phyloP scores from a whole-genome alignment of 257 asterid species.

The Solanum chaucha region DNA sequence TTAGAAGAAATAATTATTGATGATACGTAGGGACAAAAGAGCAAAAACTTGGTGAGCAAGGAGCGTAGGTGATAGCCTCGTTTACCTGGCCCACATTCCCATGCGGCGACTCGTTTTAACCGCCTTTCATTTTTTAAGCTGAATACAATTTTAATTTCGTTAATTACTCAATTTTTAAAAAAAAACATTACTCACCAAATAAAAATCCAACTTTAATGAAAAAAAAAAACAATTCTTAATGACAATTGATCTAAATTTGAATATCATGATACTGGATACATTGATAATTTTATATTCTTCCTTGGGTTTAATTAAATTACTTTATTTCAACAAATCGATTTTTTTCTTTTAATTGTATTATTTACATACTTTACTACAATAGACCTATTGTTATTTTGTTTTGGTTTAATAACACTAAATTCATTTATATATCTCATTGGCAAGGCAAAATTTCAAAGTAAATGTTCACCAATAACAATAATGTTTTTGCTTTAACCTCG shows the following conservation, averaged over 20 bases:
- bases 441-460: background rate
- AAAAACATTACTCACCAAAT: background rate
- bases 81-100: background rate
- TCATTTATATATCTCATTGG: background rate
- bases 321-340: rapidly evolving
- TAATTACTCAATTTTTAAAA: background rate
- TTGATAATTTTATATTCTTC: background rate
- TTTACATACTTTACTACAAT: background rate
- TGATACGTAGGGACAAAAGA: background rate
- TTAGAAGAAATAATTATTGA: background rate
- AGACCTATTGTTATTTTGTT: background rate
- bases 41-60: background rate
- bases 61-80: background rate
- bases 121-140: background rate
- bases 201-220: background rate
- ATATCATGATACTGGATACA: too few species aligned
- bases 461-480: too few species aligned
- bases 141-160: background rate
- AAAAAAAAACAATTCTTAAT: background rate
- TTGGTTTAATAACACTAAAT: background rate
- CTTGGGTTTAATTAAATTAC: background rate
- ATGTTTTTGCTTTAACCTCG: too few species aligned
- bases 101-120: background rate
- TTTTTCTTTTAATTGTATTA: background rate
- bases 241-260: background rate